Conservation (phyloP, 768 basidiomycete genomes). For the Hydnum rufescens region DNA sequence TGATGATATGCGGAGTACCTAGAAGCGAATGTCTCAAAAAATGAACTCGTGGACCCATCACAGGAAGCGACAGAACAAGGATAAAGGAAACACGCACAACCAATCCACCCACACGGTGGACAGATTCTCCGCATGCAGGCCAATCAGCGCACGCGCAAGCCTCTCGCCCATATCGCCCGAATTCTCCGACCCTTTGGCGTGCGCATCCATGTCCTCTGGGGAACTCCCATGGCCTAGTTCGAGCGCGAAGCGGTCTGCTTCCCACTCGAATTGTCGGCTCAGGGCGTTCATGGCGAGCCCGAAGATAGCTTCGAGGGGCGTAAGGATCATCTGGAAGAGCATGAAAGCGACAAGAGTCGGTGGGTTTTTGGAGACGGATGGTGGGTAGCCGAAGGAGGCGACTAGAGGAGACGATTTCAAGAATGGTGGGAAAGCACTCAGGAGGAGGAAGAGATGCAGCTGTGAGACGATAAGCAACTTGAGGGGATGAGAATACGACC, state of each 20-base stretch:
- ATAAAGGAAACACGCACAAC: slow-evolving; percentile 33
- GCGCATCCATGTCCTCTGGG: slow-evolving; percentile 19
- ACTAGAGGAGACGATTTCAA: slow-evolving; percentile 61
- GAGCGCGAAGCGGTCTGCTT: slow-evolving; percentile 77
- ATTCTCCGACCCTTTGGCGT: slow-evolving; percentile 17
- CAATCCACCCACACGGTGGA: slow-evolving; percentile 90
- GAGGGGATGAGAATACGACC: slow-evolving; percentile 73
- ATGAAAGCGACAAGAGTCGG: slow-evolving; percentile 76
- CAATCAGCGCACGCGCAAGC: slow-evolving; percentile 61
- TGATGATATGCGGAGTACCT: slow-evolving; percentile 93
- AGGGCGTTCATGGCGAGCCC: slow-evolving; percentile 60
- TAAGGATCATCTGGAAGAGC: slow-evolving; percentile 77
- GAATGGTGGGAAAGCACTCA: slow-evolving; percentile 81
- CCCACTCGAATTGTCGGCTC: slow-evolving; percentile 74
- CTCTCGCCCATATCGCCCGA: slow-evolving; percentile 66
- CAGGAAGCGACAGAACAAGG: neutral
- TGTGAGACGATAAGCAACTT: slow-evolving; percentile 78
- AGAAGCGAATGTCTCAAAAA: neutral
- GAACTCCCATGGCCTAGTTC: slow-evolving; percentile 28
- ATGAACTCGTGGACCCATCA: too few relatives aligned
- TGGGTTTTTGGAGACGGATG: slow-evolving; percentile 37
- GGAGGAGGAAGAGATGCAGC: slow-evolving; percentile 68
- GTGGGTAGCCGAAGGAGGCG: slow-evolving; percentile 61
- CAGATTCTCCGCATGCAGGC: slow-evolving; percentile 80
- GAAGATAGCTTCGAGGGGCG: slow-evolving; percentile 57